A percentile compares a stretch with the other conserved stretches of the same genome.
phyloP scores from a whole-genome alignment of 345 rosid species.

The Moricandia moricandioides region DNA sequence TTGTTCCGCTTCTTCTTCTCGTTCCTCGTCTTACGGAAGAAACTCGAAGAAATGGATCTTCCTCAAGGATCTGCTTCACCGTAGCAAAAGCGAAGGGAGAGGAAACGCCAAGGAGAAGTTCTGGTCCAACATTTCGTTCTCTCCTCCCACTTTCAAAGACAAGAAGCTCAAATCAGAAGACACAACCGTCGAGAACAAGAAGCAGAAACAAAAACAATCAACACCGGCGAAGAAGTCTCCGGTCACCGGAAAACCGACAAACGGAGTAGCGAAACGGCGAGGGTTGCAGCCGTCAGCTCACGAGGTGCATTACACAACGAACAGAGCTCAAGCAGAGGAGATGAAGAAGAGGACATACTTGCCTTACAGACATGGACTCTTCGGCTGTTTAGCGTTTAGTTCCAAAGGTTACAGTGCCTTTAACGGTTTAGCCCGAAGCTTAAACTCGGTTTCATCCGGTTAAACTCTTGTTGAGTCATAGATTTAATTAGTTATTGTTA shows the following conservation, averaged over 20 bases:
- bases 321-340: constrained; percentile 94
- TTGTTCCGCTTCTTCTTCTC: constrained; percentile 65
- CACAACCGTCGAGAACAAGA: constrained; percentile 14
- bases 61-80: constrained; percentile 72
- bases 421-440: constrained; percentile 81
- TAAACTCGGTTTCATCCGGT: constrained; percentile 91
- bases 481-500: neutral
- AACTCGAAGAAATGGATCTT: constrained; percentile 95
- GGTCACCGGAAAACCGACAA: constrained; percentile 36
- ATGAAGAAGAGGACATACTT: constrained; percentile 91
- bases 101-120: constrained; percentile 59
- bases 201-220: constrained; percentile 41
- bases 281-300: constrained; percentile 78
- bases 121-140: constrained; percentile 65
- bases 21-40: constrained; percentile 85
- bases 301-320: constrained; percentile 85
- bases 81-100: constrained; percentile 98
- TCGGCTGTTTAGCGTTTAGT: constrained; percentile 93
- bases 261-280: constrained; percentile 58
- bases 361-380: constrained; percentile 90
- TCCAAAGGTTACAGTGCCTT: constrained; percentile 94
- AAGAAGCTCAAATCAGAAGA: constrained; percentile 39
- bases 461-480: constrained; percentile 24
- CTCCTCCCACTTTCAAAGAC: constrained; percentile 56
- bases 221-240: constrained; percentile 40